phyloP scores from a whole-genome alignment of 371 early-diverging fungal species.

The Mucor irregularis region DNA sequence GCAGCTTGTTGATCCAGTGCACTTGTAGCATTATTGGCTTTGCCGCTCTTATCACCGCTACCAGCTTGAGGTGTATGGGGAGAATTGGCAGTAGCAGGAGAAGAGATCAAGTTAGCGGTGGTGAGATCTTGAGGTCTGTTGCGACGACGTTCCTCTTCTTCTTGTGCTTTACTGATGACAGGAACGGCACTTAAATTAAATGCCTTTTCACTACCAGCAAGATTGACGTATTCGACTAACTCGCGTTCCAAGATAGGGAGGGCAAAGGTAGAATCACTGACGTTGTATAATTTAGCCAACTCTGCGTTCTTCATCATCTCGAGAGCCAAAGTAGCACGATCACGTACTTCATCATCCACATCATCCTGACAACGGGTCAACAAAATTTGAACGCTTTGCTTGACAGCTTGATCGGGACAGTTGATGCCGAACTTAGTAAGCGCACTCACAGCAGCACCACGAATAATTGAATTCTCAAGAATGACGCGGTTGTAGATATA shows the following conservation, averaged over 20 bases:
- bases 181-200: constrained; percentile 85
- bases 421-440: constrained; percentile 92
- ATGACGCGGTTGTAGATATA: constrained; percentile 99
- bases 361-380: constrained; percentile 95
- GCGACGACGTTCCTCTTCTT: constrained; percentile 63
- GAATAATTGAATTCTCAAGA: constrained; percentile 94
- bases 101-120: constrained; percentile 24
- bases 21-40: neutral
- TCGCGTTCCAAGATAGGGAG: constrained; percentile 86
- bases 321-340: constrained; percentile 91
- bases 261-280: constrained; percentile 82
- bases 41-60: neutral
- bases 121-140: constrained; percentile 33
- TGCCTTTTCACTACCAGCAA: constrained; percentile 40
- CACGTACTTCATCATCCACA: constrained; percentile 97
- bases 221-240: constrained; percentile 79
- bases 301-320: constrained; percentile 70
- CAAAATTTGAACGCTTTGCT: constrained; percentile 81
- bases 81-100: constrained; percentile 23
- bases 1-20: constrained; percentile 62
- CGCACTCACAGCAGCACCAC: constrained; percentile 97
- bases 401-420: constrained; percentile 73
- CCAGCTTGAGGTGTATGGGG: constrained; percentile 9
- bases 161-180: constrained; percentile 80
- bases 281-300: constrained; percentile 59